These are phyloP conservation scores for Carex sylvatica DNA, from an alignment of 202 grass and related monocot species.

Conservation along the genomic window DNA sequence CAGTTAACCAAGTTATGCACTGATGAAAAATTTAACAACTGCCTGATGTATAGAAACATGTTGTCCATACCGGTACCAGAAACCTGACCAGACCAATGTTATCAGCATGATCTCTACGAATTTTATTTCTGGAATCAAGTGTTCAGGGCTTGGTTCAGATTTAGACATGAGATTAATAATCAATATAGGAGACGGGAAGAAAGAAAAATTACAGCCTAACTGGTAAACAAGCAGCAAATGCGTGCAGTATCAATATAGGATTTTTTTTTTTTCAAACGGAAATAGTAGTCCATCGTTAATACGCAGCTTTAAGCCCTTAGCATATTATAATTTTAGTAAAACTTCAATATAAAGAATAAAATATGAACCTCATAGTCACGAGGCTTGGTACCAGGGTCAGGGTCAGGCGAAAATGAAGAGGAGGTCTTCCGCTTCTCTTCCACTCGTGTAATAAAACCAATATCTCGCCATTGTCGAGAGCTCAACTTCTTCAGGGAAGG, in stretches of 20 bases:
- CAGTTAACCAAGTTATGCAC: not conserved
- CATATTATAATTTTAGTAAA: not conserved
- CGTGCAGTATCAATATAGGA: not conserved
- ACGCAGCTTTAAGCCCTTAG: not conserved
- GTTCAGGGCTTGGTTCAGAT: not conserved
- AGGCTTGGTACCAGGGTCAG: constrained; percentile 27
- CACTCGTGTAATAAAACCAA: constrained; percentile 24
- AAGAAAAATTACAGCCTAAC: not conserved
- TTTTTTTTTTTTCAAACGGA: not conserved
- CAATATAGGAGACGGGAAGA: not conserved
- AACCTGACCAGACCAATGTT: not conserved
- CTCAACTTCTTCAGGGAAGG: constrained; percentile 7
- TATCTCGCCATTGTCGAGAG: constrained; percentile 13
- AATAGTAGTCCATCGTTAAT: not conserved
- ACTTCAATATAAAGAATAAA: not conserved
- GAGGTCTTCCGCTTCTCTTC: constrained; percentile 44
- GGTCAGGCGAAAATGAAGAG: constrained; percentile 31
- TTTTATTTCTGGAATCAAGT: not conserved
- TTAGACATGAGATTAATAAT: not conserved
- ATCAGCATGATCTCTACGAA: not conserved
- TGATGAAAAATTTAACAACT: not conserved
- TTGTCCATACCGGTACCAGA: not conserved
- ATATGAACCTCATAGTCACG: constrained; percentile 46
- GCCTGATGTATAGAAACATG: not conserved
- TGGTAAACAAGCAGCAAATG: not conserved